Percentiles rank a stretch among this genome's conserved stretches.
Conservation (phyloP, 306 rosid species). For the Cotoneaster glaucophyllus region DNA sequence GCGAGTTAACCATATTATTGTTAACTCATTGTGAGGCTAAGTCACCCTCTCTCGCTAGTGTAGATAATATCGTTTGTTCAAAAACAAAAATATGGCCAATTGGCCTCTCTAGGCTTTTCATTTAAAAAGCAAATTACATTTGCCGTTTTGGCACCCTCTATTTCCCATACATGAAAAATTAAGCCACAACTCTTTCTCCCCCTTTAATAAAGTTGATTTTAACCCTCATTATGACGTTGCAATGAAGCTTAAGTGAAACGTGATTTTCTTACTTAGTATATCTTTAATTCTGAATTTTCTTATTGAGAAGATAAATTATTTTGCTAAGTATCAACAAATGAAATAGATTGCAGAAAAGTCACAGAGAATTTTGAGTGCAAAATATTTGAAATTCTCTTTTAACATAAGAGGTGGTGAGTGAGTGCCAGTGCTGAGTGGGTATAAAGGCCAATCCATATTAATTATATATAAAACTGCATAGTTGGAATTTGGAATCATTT, state of each 20-base stretch:
- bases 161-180: background rate
- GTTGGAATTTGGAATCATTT: conserved; percentile 20
- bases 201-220: conserved; percentile 12
- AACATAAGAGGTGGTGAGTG: conserved; percentile 10
- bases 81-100: too few relatives aligned
- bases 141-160: background rate
- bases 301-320: too few relatives aligned
- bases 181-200: background rate
- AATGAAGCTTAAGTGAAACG: background rate
- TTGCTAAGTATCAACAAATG: too few relatives aligned
- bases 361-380: too few relatives aligned
- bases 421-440: conserved; percentile 15
- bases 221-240: background rate
- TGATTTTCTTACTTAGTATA: too few relatives aligned
- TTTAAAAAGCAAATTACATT: background rate
- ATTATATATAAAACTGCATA: background rate
- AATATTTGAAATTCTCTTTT: too few relatives aligned
- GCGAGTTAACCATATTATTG: too few relatives aligned
- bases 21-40: too few relatives aligned
- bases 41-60: too few relatives aligned
- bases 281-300: too few relatives aligned
- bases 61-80: too few relatives aligned
- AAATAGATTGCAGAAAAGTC: too few relatives aligned
- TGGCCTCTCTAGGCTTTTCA: background rate
- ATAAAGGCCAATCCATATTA: conserved; percentile 21